Conservation (phyloP, 768 basidiomycete genomes). For the Thelephora aurantiotincta region DNA sequence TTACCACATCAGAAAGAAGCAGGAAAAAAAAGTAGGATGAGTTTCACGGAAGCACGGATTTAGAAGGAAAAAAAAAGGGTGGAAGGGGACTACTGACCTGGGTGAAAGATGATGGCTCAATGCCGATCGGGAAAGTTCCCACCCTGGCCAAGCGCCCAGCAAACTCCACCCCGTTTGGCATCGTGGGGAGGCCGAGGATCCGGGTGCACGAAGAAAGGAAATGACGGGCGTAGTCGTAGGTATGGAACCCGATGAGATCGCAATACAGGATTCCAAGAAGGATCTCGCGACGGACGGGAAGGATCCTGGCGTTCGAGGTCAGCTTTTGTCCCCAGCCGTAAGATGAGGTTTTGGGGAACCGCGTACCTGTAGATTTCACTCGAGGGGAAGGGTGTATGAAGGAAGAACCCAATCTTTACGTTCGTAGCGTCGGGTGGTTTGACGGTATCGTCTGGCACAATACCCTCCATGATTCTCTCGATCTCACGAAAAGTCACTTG, state of each 20-base stretch:
- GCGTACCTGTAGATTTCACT: slow-evolving; percentile 91
- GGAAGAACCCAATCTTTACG: slow-evolving; percentile 96
- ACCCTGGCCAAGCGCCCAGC: slow-evolving; percentile 92
- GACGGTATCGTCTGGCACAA: slow-evolving; percentile 33
- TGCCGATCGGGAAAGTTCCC: slow-evolving; percentile 98
- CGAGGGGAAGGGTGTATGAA: slow-evolving; percentile 96
- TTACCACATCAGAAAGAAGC: background rate
- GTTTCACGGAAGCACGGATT: background rate
- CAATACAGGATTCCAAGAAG: slow-evolving; percentile 92
- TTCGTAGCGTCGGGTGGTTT: slow-evolving; percentile 32
- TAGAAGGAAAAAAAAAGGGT: background rate
- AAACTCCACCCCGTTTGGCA: slow-evolving; percentile 97
- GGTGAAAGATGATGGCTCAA: slow-evolving; percentile 87
- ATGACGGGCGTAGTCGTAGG: slow-evolving; percentile 98
- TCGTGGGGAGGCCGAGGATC: slow-evolving; percentile 86
- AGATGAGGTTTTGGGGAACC: background rate
- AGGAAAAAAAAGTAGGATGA: background rate
- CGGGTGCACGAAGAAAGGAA: slow-evolving; percentile 98
- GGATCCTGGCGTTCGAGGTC: slow-evolving; percentile 40
- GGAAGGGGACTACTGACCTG: slow-evolving; percentile 30
- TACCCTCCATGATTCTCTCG: slow-evolving; percentile 57
- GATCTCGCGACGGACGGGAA: slow-evolving; percentile 95
- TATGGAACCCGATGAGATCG: slow-evolving; percentile 98
- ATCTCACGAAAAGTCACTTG: slow-evolving; percentile 48
- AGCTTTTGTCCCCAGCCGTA: background rate